These are phyloP conservation scores for Plasmodium malariae DNA, from an alignment of 169 alveolate genomes.

Conservation along the genomic window DNA sequence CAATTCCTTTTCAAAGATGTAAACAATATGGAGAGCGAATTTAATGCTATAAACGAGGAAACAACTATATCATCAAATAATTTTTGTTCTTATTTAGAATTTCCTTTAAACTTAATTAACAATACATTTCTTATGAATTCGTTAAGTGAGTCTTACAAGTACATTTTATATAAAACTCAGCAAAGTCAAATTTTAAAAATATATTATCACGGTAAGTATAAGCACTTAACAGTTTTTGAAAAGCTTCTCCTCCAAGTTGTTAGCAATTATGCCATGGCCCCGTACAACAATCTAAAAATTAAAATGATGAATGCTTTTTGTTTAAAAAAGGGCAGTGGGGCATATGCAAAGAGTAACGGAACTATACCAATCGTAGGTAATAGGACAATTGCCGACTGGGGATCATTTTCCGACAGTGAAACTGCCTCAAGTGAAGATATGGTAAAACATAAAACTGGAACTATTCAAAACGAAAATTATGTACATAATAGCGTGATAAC, in stretches of 20 bases:
- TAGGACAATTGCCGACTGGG: too few species aligned
- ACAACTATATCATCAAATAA: slow-evolving; percentile 9
- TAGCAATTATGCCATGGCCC: slow-evolving; percentile 8
- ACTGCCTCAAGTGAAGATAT: too few species aligned
- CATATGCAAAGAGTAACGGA: too few species aligned
- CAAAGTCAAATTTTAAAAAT: slow-evolving; percentile 9
- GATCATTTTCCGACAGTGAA: too few species aligned
- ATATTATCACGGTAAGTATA: background rate
- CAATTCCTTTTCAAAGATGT: slow-evolving; percentile 1
- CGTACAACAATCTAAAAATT: slow-evolving; percentile 9
- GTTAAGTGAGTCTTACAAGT: slow-evolving; percentile 4
- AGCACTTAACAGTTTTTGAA: slow-evolving; percentile 7
- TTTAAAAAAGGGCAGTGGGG: background rate
- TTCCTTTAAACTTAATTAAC: slow-evolving; percentile 10
- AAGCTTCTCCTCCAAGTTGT: slow-evolving; percentile 3
- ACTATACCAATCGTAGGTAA: too few species aligned
- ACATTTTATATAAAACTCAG: slow-evolving; percentile 19
- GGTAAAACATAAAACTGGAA: too few species aligned
- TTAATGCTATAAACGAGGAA: background rate
- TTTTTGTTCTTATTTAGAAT: slow-evolving; percentile 1
- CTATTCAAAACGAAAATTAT: too few species aligned
- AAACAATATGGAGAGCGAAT: background rate
- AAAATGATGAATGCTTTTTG: slow-evolving; percentile 15
- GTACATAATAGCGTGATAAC: too few species aligned
- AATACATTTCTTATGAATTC: background rate